A percentile compares a stretch with the other conserved stretches of the same genome.
Conservation (phyloP, 1,284 basidiomycete genomes). For the Xanthoconium separans region DNA sequence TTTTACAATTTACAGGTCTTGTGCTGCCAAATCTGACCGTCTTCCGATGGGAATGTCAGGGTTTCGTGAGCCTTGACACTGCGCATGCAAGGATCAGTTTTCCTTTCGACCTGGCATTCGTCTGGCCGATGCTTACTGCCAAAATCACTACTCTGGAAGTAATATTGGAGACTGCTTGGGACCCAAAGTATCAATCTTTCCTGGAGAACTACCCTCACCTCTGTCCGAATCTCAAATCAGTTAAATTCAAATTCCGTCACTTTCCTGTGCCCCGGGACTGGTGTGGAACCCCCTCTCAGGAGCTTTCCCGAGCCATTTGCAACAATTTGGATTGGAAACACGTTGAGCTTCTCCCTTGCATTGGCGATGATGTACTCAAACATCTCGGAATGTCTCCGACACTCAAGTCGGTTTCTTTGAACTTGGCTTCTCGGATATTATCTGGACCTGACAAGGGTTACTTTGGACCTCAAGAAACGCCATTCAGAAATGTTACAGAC, state of each 20-base stretch:
- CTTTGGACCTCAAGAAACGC: slow-evolving; percentile 3
- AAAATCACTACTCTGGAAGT: neutral
- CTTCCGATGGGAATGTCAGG: neutral
- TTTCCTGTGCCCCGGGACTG: neutral
- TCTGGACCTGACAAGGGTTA: neutral
- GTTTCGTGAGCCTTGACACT: too few relatives aligned
- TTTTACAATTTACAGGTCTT: neutral
- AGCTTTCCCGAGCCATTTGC: slow-evolving; percentile 2
- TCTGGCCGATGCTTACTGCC: neutral
- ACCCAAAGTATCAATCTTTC: neutral
- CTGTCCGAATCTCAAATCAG: slow-evolving; percentile 1
- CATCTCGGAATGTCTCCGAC: neutral
- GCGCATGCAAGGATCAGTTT: neutral
- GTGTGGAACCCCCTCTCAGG: too few relatives aligned
- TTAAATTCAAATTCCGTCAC: slow-evolving; percentile 1
- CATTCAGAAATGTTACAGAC: neutral
- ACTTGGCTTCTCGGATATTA: neutral
- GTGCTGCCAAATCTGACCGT: neutral
- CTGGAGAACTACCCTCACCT: neutral
- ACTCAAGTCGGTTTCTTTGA: slow-evolving; percentile 1
- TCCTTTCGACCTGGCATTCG: neutral
- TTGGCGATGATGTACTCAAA: neutral
- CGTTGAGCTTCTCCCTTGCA: neutral
- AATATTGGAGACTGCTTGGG: accelerated
- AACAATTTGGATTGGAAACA: neutral